These are phyloP conservation scores for Rutstroemia sydowiana DNA, from an alignment of 2,329 filamentous ascomycete genomes.

Conservation along the genomic window DNA sequence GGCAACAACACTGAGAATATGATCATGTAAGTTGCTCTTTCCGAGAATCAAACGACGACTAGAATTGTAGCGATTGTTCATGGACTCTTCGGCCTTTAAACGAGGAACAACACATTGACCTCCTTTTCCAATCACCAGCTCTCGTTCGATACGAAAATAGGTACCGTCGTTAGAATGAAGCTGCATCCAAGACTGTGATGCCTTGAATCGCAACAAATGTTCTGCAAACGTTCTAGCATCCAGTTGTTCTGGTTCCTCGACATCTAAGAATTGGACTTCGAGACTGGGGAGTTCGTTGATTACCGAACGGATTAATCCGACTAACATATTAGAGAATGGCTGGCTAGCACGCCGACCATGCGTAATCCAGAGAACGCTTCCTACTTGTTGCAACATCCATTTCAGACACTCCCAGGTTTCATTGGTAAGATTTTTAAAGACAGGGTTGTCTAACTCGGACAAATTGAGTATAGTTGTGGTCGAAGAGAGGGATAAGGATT, in stretches of 20 bases:
- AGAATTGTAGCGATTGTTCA: too few species aligned
- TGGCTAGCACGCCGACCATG: conserved; percentile 1
- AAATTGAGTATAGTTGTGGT: conserved; percentile 13
- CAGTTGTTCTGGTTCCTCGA: too few species aligned
- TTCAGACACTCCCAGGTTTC: conserved; percentile 6
- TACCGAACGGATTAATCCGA: conserved; percentile 12
- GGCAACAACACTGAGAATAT: not conserved
- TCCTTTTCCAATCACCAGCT: too few species aligned
- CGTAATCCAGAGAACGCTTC: conserved; percentile 15
- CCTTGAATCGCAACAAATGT: too few species aligned
- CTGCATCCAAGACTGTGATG: too few species aligned
- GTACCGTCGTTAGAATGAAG: too few species aligned
- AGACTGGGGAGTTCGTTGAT: conserved; percentile 13
- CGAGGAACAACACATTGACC: too few species aligned
- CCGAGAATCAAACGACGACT: too few species aligned
- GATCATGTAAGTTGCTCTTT: too few species aligned
- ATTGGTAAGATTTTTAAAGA: conserved; percentile 17
- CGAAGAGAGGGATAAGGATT: too few species aligned
- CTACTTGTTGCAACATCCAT: not conserved
- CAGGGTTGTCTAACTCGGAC: conserved; percentile 28
- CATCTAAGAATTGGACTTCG: conserved; percentile 13
- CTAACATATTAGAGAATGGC: conserved; percentile 12
- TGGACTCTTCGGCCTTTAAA: too few species aligned
- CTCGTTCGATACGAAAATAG: not conserved
- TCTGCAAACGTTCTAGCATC: too few species aligned